Evolutionary conservation across 306 rosid species (phyloP).

Genomic region (Prunus kanzakura): DNA sequence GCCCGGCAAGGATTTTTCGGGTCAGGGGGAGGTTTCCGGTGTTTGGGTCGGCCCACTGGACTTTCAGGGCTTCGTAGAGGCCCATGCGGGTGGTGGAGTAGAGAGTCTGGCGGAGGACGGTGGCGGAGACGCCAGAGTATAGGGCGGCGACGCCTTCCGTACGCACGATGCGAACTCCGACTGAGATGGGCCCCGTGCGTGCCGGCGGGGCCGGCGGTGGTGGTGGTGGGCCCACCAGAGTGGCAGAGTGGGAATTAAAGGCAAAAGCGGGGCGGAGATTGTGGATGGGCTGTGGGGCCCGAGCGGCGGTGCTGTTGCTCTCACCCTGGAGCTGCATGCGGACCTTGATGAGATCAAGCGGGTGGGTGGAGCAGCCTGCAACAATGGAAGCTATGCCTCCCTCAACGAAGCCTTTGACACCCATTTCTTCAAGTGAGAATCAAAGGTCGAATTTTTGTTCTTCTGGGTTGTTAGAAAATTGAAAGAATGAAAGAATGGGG

Average conservation of each 20-base stretch:
- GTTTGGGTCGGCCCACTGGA: constrained; percentile 57
- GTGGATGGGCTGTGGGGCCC: constrained; percentile 24
- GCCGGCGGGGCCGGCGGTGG: constrained; percentile 1
- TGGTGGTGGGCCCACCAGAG: constrained; percentile 12
- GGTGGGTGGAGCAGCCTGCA: constrained; percentile 61
- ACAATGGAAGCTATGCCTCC: constrained; percentile 68
- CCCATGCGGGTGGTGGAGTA: constrained; percentile 89
- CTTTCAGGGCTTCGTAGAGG: constrained; percentile 68
- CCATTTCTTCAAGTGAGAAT: constrained; percentile 22
- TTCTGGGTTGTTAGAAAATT: background rate
- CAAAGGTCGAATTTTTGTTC: background rate
- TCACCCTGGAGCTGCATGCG: constrained; percentile 86
- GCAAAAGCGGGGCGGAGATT: constrained; percentile 59
- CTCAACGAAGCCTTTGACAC: constrained; percentile 47
- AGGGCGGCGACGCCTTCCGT: constrained; percentile 56
- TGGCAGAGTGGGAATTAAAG: constrained; percentile 26
- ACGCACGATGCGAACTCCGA: constrained; percentile 42
- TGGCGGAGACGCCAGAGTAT: constrained; percentile 75
- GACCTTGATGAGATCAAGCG: constrained; percentile 76
- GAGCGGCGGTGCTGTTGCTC: constrained; percentile 21
- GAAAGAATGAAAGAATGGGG: background rate
- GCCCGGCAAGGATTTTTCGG: constrained; percentile 53
- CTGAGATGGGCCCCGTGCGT: constrained; percentile 46
- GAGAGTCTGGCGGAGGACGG: constrained; percentile 73
- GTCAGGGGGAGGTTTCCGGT: constrained; percentile 38